A percentile compares a stretch with the other conserved stretches of the same genome.
phyloP scores from a whole-genome alignment of 164 flowering plant genomes.

The Akebia trifoliata region DNA sequence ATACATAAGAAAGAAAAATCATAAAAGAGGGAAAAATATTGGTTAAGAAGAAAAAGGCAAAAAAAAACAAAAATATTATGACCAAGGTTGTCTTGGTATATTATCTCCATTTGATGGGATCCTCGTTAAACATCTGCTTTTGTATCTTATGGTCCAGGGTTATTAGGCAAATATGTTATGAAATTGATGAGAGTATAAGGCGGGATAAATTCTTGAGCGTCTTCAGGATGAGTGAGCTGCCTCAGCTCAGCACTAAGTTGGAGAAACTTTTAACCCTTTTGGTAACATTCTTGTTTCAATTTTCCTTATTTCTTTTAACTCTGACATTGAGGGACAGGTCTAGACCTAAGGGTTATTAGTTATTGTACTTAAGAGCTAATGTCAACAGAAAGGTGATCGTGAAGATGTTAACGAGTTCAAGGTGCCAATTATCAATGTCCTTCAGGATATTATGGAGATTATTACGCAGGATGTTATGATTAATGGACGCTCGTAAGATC shows the following conservation, averaged over 20 bases:
- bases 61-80: no score
- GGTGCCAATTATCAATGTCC: conserved; percentile 62
- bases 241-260: conserved; percentile 65
- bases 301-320: not conserved
- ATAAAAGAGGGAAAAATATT: no score
- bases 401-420: conserved; percentile 35
- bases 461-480: conserved; percentile 79
- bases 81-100: conserved; percentile 9
- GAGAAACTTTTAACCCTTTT: conserved; percentile 67
- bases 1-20: no score
- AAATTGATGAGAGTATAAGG: conserved; percentile 50
- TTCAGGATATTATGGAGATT: conserved; percentile 94
- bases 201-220: conserved; percentile 43
- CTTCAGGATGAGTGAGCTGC: conserved; percentile 73
- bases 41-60: no score
- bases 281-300: conserved; percentile 37
- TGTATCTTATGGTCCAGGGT: conserved; percentile 37
- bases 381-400: conserved; percentile 46
- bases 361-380: conserved; percentile 12
- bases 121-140: conserved; percentile 1
- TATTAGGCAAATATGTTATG: conserved; percentile 46
- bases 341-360: not conserved
- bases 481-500: conserved; percentile 61
- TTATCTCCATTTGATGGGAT: conserved; percentile 2
- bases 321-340: not conserved